Percentiles rank a stretch among this genome's conserved stretches.
phyloP scores from a whole-genome alignment of 306 rosid species.

The apple (Malus domestica) region ASM211411v1 NC_041796.1:3882501-3883000 shows the following conservation, averaged over 20 bases:
- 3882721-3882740: slow-evolving; percentile 91
- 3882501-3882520: slow-evolving; percentile 34
- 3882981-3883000: neutral
- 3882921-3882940: neutral
- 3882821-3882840: slow-evolving; percentile 96
- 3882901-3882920: slow-evolving; percentile 12
- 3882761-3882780: slow-evolving; percentile 94
- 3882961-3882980: neutral
- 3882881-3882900: slow-evolving; percentile 91
- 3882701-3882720: slow-evolving; percentile 72
- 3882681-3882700: slow-evolving; percentile 25
- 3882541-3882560: neutral
- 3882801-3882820: slow-evolving; percentile 91
- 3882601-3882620: slow-evolving; percentile 40
- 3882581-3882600: neutral
- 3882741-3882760: slow-evolving; percentile 95
- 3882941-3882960: neutral
- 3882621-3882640: slow-evolving; percentile 74
- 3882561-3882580: neutral
- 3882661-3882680: slow-evolving; percentile 23
- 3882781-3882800: slow-evolving; percentile 89
- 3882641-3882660: slow-evolving; percentile 76
- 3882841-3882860: slow-evolving; percentile 49
- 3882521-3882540: slow-evolving; percentile 76
- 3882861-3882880: slow-evolving; percentile 39